These are phyloP conservation scores for Yamadazyma mexicana DNA, from an alignment of 1,139 yeast species.

Conservation along the genomic window DNA sequence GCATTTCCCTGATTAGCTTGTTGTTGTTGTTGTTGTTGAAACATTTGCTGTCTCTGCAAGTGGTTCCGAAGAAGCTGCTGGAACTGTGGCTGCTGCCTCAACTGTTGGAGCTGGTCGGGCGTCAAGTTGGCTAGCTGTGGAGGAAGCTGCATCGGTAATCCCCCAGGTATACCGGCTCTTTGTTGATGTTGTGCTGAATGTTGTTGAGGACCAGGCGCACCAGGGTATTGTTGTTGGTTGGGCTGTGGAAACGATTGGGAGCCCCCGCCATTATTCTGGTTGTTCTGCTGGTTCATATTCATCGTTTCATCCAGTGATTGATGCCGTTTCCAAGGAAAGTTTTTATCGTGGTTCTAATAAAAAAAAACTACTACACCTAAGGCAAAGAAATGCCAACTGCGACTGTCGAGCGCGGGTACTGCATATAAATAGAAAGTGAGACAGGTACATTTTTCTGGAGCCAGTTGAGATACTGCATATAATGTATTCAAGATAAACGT, in stretches of 20 bases:
- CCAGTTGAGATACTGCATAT: no score
- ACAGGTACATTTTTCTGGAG: no score
- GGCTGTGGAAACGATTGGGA: constrained; percentile 4
- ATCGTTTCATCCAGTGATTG: constrained; percentile 6
- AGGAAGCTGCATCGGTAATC: constrained; percentile 31
- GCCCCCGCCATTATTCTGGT: constrained; percentile 11
- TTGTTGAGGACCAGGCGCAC: background rate
- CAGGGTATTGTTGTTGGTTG: constrained; percentile 1
- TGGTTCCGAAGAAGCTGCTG: constrained; percentile 40
- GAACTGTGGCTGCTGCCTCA: constrained; percentile 49
- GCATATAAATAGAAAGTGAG: background rate
- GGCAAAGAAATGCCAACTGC: background rate
- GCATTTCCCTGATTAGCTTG: constrained; percentile 6
- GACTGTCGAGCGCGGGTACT: constrained; percentile 1
- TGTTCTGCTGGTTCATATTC: constrained; percentile 19
- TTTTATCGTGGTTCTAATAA: background rate
- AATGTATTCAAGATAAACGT: no score
- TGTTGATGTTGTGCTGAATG: constrained; percentile 10
- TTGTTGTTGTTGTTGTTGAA: constrained; percentile 1
- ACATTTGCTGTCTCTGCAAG: constrained; percentile 39
- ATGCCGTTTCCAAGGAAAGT: background rate
- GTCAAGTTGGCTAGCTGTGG: constrained; percentile 43
- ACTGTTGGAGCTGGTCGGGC: constrained; percentile 49
- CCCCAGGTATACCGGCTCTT: no score
- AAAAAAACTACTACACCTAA: background rate